Evolutionary conservation across 192 early-diverging fungal genomes (phyloP), one percentile per base, ranked within the genome.

Genomic region (Jimgerdemannia flammicorona): DNA sequence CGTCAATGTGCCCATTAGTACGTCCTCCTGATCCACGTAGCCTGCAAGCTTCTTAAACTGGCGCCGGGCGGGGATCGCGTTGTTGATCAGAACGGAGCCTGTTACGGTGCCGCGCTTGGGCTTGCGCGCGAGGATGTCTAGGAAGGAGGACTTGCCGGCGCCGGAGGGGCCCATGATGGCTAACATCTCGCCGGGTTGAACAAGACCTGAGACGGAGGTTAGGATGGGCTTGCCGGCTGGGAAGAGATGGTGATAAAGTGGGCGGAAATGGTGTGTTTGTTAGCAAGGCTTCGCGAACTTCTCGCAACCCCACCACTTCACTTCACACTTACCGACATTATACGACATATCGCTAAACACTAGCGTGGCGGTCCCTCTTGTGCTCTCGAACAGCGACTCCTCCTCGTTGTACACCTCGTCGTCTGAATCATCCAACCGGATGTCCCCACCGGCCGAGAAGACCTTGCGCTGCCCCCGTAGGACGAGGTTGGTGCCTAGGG

Each of bases 161-260:
- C 96, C 96, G 41, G 91, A 93, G 3, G 95, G 94, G 0, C 96
- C 97, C 90, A 98, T 97, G 19, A 99, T 90, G 3, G 94, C 95
- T 73, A 94, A 86, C 70, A 95, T 80, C 42, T 93, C 88, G 42
- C 93, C 94, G 3, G 93, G 86, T 40, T 85, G 80, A 29, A 93
- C 89, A 43, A 87, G 84, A n/a, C 95, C 96, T 2, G 86, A 89
- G 40, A 96, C 89, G 4, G 83, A 81, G 54, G 89, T 75, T 18
- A 98, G 83, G 66, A 98, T 85, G 43, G 79, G 42, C 67, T 88
- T 83, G n/a, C 88, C 91, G 43, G 78, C 80, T 59, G 49, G 49
- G 49, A 14, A 14, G 14, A 14, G 49, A 10, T 14, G 29, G 29
- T 29, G 29, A 29, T 29, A 29, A 29, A 29, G 29, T n/a, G n/a